Evolutionary conservation across 257 asterid species (phyloP).

Genomic region (Solanum chaucha): DNA sequence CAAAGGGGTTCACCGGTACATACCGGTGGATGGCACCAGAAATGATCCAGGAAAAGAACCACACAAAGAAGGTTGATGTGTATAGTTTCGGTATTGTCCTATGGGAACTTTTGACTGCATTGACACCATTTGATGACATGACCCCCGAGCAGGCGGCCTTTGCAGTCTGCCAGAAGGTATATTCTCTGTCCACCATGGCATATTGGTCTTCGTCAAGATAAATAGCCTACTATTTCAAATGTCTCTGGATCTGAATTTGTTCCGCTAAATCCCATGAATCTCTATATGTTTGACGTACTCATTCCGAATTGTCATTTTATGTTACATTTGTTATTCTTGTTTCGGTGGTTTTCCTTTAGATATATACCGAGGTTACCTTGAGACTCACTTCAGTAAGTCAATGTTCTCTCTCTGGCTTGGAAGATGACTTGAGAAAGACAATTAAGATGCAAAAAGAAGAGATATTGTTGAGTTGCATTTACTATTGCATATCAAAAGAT

Average conservation of each 20-base stretch:
- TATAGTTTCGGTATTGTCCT: conserved; percentile 82
- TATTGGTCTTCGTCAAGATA: neutral
- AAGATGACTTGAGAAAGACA: neutral
- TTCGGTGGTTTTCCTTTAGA: neutral
- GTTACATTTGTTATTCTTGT: neutral
- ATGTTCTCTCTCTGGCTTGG: neutral
- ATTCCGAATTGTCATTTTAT: neutral
- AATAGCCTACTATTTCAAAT: neutral
- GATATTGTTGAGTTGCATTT: neutral
- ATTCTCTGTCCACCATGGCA: neutral
- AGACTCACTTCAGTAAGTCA: neutral
- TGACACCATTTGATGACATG: conserved; percentile 87
- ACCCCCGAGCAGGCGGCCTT: conserved; percentile 98
- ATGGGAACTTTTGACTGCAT: conserved; percentile 93
- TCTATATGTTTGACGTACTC: neutral
- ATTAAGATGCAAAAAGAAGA: neutral
- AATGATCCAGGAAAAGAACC: conserved; percentile 85
- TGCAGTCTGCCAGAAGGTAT: conserved; percentile 98
- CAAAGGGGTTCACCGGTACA: conserved; percentile 93
- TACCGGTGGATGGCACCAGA: conserved; percentile 99
- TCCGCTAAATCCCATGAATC: neutral
- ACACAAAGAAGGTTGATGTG: conserved; percentile 89
- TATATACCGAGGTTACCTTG: neutral
- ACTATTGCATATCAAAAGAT: neutral
- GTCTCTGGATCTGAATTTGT: neutral